Base-by-base conservation (phyloP, 768 basidiomycete species). In the Auricularia sp. region DNA sequence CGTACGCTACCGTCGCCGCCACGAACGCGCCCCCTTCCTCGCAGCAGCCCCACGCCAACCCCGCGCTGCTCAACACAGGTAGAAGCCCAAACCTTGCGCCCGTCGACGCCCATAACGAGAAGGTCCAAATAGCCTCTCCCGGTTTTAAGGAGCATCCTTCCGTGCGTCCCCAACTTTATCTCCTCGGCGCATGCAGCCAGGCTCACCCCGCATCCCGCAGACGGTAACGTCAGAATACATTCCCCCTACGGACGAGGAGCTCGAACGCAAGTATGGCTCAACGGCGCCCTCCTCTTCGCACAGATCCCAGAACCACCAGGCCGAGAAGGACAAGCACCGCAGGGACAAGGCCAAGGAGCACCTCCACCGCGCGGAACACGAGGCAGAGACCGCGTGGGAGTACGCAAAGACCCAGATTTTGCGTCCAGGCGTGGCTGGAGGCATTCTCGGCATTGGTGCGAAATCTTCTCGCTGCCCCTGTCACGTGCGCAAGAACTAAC, bases 1-100 rank as follows among this genome's bases (percentile, higher is more conserved):
- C 87, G 64, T 91, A 89, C 82, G 88, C 89, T 29, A 76, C 82
- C 36, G 82, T 87, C 70, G 82, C 85, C 65, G 82, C 83, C 34
- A 77, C 81, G 66, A 84, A 90, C 74, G 80, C 79, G 6, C 80
- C 80, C 14, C 78, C 83, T 5, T 70, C 73, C 3, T 76, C 77
- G 33, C 68, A 79, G 62, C 83, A 82, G 76, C 87, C 90, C 12
- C 82, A 80, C 47, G 81, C 90, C 59, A 85, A 90, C 70, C 84
- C 80, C 3, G 81, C 78, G 36, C 78, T 91, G 23, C 77, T 87
- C 65, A 86, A 83, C 71, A 85, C 76, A 61, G 71, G 78, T n/a
- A 33, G 71, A 72, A 62, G 68, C 69, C 8, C 71, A 74, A 61
- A 62, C 34, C 66, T 72, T 36, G 73, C 69, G 61, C 68, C 78